These are phyloP conservation scores for Tricholoma saponaceum DNA, from an alignment of 768 basidiomycete species.

Conservation along the genomic window DNA sequence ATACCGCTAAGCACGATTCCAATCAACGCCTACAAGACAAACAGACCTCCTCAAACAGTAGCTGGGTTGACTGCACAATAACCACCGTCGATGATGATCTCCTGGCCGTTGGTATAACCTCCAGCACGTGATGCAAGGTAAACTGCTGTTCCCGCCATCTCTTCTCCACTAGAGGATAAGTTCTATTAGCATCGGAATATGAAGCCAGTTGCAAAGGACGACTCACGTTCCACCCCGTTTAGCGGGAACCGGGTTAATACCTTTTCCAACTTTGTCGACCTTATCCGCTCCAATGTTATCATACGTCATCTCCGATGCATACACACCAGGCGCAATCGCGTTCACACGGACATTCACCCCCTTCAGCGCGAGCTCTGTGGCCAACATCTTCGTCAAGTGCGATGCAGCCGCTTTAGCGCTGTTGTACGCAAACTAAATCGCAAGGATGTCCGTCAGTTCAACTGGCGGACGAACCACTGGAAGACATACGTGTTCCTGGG, in stretches of 20 bases:
- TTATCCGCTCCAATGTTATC: conserved; percentile 33
- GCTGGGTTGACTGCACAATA: conserved; percentile 72
- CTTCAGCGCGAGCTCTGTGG: conserved; percentile 72
- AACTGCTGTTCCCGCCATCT: conserved; percentile 75
- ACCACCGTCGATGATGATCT: conserved; percentile 75
- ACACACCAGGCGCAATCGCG: conserved; percentile 73
- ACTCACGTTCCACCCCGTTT: conserved; percentile 39
- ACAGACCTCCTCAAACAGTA: conserved; percentile 21
- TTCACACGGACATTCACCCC: conserved; percentile 67
- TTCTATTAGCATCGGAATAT: neutral
- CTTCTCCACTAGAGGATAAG: conserved; percentile 44
- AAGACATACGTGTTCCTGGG: conserved; percentile 70
- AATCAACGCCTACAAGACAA: neutral
- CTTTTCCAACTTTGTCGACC: conserved; percentile 52
- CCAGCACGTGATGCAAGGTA: conserved; percentile 74
- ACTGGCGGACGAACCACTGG: neutral
- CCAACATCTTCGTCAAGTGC: conserved; percentile 72
- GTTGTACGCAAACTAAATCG: conserved; percentile 73
- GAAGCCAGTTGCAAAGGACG: neutral
- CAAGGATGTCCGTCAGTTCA: neutral
- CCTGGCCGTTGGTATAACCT: conserved; percentile 74
- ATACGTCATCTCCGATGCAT: conserved; percentile 73
- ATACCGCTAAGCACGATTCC: neutral
- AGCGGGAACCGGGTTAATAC: conserved; percentile 49
- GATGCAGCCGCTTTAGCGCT: conserved; percentile 75